Conservation (phyloP, 1,284 basidiomycete genomes). For the Tilletia indica region DNA sequence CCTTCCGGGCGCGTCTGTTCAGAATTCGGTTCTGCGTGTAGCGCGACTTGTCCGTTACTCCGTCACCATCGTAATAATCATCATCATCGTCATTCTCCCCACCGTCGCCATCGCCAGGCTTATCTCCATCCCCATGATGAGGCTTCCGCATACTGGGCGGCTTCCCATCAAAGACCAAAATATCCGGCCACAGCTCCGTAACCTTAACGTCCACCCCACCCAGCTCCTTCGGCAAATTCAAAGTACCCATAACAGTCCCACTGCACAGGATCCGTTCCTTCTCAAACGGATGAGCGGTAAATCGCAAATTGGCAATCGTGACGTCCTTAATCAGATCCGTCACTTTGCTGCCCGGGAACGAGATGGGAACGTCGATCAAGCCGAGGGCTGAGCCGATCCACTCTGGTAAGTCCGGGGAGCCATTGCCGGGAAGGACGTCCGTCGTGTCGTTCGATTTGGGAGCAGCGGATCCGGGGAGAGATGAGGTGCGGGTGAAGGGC, state of each 20-base stretch:
- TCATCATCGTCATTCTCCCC: conserved; percentile 21
- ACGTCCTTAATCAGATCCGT: conserved; percentile 51
- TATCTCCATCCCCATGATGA: conserved; percentile 20
- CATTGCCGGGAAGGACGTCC: conserved; percentile 32
- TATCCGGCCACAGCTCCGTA: conserved; percentile 49
- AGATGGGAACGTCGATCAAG: conserved; percentile 41
- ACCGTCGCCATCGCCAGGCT: conserved; percentile 21
- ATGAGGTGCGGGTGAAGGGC: conserved; percentile 27
- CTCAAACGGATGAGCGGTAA: conserved; percentile 47
- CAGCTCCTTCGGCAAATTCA: conserved; percentile 47
- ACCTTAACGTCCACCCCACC: conserved; percentile 47
- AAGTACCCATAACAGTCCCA: conserved; percentile 45
- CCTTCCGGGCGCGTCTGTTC: background rate
- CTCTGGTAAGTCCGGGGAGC: conserved; percentile 35
- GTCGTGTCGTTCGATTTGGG: background rate
- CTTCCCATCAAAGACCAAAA: conserved; percentile 46
- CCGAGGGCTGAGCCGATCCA: conserved; percentile 46
- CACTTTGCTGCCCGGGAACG: conserved; percentile 47
- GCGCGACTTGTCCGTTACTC: background rate
- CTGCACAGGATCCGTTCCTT: conserved; percentile 46
- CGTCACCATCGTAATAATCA: conserved; percentile 22
- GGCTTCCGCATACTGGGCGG: conserved; percentile 41
- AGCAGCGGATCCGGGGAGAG: conserved; percentile 17
- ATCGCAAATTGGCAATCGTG: conserved; percentile 48
- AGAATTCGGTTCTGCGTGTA: background rate